Base-by-base conservation (phyloP, 1,284 basidiomycete species). In the Leccinum subrobustum region DNA sequence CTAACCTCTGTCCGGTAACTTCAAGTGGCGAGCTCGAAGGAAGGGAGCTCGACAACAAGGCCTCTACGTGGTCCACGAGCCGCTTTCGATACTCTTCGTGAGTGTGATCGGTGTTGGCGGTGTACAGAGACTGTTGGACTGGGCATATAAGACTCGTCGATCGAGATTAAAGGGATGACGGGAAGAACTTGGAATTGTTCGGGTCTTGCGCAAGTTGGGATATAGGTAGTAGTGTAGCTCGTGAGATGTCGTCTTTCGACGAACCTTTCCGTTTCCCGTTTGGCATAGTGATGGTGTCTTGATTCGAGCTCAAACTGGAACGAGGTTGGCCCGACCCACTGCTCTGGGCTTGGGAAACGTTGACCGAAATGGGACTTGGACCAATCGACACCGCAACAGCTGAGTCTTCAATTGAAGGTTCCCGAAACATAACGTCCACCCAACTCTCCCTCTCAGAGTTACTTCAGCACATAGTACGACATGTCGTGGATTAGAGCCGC, bases 341-440 rank as follows among this genome's bases (percentile, higher is more conserved):
- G 37, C 64, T 52, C 56, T 70, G 72, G 51, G 25, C 33, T 56
- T 62, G 68, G n/a, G 65, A 57, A 52, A 64, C 54, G 25, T 67
- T 68, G 59, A 72, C 63, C 3, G 64, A 64, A 29, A 74, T 68
- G 6, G 74, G 72, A 57, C 69, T 74, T 14, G 69, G 68, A 52
- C 67, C 70, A 29, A 61, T 56, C 1, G 63, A 66, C 35, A 58
- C 29, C 12, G 65, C 53, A 52, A 63, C 16, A 16, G 81, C 68
- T 11, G 81, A 76, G 55, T 89, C 87, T 53, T 91, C 89, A 72
- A 72, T 82, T 88, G 75, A 89, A 92, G 23, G 78, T 75, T 27
- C 89, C 90, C 14, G 85, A 82, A 62, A 91, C 88, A 70, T 92
- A 95, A 51, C 90, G 85, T 96, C 91, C 37, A 98, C 95, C 96